Evolutionary conservation across 2,329 filamentous ascomycete genomes (phyloP), one percentile per base, ranked within the genome.

Genomic region (Simplicillium sp.): DNA sequence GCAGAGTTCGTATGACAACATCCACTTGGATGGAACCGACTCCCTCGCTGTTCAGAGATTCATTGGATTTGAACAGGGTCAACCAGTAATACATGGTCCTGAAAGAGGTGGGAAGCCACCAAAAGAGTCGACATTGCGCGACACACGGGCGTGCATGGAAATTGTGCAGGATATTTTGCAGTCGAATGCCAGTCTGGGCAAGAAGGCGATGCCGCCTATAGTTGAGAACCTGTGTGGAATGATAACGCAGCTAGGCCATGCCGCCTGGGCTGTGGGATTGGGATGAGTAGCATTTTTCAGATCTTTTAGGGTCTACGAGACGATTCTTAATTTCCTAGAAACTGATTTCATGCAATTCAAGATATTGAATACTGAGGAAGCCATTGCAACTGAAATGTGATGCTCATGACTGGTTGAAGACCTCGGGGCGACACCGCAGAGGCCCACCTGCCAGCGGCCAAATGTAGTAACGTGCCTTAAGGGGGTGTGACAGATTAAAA

Each of bases 141-240:
- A 83, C 46, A 72, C 79, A 0, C 66, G 68, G 20, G 66, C 66
- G 2, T 73, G 77, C 31, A 80, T 85, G 67, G 67, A 72, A 13
- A 60, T 76, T 15, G 67, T 75, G 3, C 70, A 79, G 40, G 68
- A 73, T 31, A 62, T 81, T 9, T 63, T 86, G 46, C 60, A 65
- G 28, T 57, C 62, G 32, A 79, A 80, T 54, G 77, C 70, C 44
- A 49, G 56, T 12, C 60, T 56, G 1, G 60, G 59, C 1, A 58
- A 63, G 25, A 67, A 69, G 25, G 54, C 58, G 7, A 49, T 68
- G 44, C 76, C 81, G 11, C 73, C 80, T 1, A 67, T 87, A 35
- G 79, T 84, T 2, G 80, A 83, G 49, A 85, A 84, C 45, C 55
- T 86, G 37, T 72, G 78, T 36, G 69, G 77, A 36, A 58, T 86